These are phyloP conservation scores for Aspergillus neotritici DNA, from an alignment of 2,329 filamentous ascomycete species.

Conservation along the genomic window DNA sequence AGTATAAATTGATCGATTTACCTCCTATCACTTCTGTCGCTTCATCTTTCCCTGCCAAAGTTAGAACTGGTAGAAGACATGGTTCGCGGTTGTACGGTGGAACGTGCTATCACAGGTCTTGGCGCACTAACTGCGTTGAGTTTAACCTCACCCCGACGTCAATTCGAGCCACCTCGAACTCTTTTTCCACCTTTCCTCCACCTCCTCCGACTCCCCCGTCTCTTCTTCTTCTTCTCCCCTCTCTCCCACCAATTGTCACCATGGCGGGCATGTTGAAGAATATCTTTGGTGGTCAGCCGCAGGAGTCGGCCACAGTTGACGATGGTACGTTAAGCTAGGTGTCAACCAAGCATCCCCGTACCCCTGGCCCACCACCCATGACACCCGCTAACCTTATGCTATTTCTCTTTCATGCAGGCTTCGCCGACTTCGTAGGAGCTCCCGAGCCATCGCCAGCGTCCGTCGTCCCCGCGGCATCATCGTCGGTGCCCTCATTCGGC, in stretches of 20 bases:
- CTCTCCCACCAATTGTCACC: conserved; percentile 19
- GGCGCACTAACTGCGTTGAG: conserved; percentile 13
- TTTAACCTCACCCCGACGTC: conserved; percentile 15
- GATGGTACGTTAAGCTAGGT: conserved; percentile 31
- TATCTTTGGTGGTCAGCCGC: conserved; percentile 32
- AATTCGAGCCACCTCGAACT: conserved; percentile 14
- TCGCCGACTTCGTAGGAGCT: conserved; percentile 84
- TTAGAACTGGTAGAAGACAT: no score
- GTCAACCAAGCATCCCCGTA: not conserved
- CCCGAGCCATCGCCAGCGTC: conserved; percentile 58
- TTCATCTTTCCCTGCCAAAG: no score
- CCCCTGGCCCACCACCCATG: conserved; percentile 1
- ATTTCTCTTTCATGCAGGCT: conserved; percentile 55
- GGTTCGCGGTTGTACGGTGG: conserved; percentile 1
- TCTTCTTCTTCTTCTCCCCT: conserved; percentile 15
- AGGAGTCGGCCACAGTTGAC: conserved; percentile 27
- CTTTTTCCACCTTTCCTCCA: not conserved
- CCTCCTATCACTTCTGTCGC: not conserved
- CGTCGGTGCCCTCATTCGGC: conserved; percentile 38
- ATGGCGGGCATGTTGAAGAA: conserved; percentile 39
- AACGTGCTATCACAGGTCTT: conserved; percentile 6
- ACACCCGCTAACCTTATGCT: conserved; percentile 1
- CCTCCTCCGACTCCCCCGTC: conserved; percentile 12
- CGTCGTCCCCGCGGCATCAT: conserved; percentile 38
- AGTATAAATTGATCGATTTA: not conserved